phyloP scores from a whole-genome alignment of 2,329 filamentous ascomycete species.

The Penicillium hordei region DNA sequence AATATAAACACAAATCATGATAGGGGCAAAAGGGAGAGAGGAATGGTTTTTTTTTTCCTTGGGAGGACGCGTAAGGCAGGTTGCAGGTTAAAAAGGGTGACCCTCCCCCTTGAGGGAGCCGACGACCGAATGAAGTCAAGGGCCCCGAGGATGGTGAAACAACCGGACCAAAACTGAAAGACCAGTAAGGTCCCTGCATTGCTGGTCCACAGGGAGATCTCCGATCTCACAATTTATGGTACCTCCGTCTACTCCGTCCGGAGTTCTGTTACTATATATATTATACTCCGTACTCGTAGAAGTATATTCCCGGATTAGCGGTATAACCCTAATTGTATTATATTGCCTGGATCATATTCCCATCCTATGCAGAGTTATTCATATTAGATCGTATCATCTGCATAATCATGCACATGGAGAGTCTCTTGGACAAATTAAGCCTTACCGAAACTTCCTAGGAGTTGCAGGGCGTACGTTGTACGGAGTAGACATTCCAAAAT shows the following conservation, averaged over 20 bases:
- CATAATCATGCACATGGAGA: background rate
- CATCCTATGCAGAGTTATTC: background rate
- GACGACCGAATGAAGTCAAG: constrained; percentile 28
- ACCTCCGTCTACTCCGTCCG: background rate
- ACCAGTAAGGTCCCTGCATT: constrained; percentile 19
- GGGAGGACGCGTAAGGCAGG: constrained; percentile 32
- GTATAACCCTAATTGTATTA: background rate
- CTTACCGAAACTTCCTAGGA: background rate
- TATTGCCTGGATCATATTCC: background rate
- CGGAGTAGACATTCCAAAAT: constrained; percentile 9
- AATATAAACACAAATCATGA: constrained; percentile 5
- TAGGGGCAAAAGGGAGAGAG: constrained; percentile 1
- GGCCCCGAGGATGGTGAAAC: constrained; percentile 36
- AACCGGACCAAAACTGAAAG: constrained; percentile 15
- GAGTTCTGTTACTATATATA: background rate
- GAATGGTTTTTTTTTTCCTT: constrained; percentile 6
- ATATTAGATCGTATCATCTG: background rate
- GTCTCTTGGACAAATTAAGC: background rate
- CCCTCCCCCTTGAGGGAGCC: constrained; percentile 10
- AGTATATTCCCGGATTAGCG: background rate
- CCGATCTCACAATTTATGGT: constrained; percentile 1
- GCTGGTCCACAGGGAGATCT: constrained; percentile 12
- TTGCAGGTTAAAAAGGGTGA: constrained; percentile 25
- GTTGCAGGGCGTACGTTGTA: background rate
- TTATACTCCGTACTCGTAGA: background rate